Conservation (phyloP, 2,329 filamentous ascomycete genomes). For the Fusarium napiforme region DNA sequence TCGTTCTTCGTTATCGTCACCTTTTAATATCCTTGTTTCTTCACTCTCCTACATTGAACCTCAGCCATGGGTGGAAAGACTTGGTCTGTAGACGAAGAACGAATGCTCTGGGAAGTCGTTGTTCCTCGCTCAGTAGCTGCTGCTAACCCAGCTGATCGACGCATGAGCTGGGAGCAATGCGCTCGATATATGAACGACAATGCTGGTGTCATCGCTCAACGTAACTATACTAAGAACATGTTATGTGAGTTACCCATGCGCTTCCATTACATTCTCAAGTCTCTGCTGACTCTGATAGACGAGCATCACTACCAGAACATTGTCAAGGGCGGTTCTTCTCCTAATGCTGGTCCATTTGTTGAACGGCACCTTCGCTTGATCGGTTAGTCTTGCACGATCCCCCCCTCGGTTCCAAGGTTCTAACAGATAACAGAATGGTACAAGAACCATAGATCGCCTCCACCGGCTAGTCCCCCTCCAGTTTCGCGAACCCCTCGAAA, state of each 20-base stretch:
- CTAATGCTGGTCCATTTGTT: conserved; percentile 51
- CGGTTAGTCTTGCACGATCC: conserved; percentile 24
- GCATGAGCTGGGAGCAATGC: conserved; percentile 52
- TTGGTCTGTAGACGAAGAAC: conserved; percentile 62
- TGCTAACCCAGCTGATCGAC: conserved; percentile 31
- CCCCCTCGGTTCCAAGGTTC: background rate
- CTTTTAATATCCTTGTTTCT: background rate
- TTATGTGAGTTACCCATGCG: conserved; percentile 44
- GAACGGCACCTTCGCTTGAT: conserved; percentile 46
- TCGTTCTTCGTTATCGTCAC: background rate
- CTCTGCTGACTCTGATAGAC: conserved; percentile 46
- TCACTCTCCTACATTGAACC: background rate
- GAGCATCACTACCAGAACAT: conserved; percentile 60
- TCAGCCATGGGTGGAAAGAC: conserved; percentile 61
- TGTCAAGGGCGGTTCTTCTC: conserved; percentile 49
- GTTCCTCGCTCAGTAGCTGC: conserved; percentile 53
- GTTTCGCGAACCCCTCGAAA: background rate
- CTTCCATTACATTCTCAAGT: background rate
- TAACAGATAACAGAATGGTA: conserved; percentile 33
- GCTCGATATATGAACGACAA: conserved; percentile 52
- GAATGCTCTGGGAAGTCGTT: conserved; percentile 58
- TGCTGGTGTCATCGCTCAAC: conserved; percentile 51
- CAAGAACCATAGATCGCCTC: conserved; percentile 13
- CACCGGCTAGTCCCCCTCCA: conserved; percentile 8
- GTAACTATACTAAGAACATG: conserved; percentile 54